Evolutionary conservation across 1,284 basidiomycete species (phyloP).

Genomic region (Naganishia cerealis): DNA sequence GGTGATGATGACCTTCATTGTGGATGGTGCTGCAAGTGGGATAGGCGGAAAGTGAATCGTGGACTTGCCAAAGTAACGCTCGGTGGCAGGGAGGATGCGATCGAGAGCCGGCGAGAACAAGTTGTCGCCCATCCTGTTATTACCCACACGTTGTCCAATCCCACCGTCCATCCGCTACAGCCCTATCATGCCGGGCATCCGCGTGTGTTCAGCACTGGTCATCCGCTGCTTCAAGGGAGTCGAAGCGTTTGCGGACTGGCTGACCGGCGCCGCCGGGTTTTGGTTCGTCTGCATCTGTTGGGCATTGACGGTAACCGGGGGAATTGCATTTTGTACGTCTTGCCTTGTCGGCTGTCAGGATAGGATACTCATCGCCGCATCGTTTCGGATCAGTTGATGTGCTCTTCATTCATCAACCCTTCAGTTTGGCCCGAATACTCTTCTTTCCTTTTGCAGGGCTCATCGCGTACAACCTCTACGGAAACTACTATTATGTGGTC

Average conservation of each 20-base stretch:
- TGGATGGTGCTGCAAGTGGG: background rate
- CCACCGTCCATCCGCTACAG: background rate
- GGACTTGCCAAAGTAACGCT: no score
- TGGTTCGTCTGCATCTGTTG: conserved; percentile 79
- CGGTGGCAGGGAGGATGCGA: background rate
- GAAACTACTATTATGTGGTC: conserved; percentile 81
- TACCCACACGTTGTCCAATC: no score
- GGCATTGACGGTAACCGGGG: conserved; percentile 67
- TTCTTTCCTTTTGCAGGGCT: conserved; percentile 68
- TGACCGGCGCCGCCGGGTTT: conserved; percentile 87
- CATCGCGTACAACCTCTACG: conserved; percentile 72
- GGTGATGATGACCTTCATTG: conserved; percentile 40
- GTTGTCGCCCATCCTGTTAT: no score
- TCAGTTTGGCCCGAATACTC: conserved; percentile 53
- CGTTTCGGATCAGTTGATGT: conserved; percentile 65
- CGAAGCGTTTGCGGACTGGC: conserved; percentile 71
- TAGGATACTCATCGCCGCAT: conserved; percentile 6
- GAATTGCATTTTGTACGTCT: conserved; percentile 74
- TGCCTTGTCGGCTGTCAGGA: background rate
- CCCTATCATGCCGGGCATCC: conserved; percentile 36
- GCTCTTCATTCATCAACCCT: conserved; percentile 61
- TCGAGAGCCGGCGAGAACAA: no score
- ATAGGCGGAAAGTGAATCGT: no score
- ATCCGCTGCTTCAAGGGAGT: conserved; percentile 82
- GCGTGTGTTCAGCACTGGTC: conserved; percentile 57